A percentile compares a stretch with the other conserved stretches of the same genome.
phyloP scores from a whole-genome alignment of 139 green algal species.

The Closterium sp. region DNA sequence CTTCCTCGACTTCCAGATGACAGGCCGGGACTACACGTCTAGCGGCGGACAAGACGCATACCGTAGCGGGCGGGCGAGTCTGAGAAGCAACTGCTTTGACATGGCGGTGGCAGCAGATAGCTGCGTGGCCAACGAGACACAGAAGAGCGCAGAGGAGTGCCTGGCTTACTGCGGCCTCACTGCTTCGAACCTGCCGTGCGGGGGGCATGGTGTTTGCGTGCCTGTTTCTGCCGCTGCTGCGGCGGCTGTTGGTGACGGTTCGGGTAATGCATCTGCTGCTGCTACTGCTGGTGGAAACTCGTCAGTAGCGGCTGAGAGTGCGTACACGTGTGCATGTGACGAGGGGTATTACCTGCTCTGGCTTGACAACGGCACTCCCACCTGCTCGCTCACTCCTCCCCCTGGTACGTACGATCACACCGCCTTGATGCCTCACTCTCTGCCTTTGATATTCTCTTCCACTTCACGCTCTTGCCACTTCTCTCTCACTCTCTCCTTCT shows the following conservation, averaged over 20 bases:
- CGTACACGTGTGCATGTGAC: background rate
- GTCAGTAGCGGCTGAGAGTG: background rate
- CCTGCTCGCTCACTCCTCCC: background rate
- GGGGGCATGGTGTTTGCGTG: background rate
- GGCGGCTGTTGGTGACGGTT: background rate
- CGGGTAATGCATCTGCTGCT: background rate
- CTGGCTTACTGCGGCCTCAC: background rate
- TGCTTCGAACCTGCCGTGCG: background rate
- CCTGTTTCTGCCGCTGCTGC: background rate
- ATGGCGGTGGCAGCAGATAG: background rate
- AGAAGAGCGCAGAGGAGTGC: background rate
- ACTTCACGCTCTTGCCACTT: background rate
- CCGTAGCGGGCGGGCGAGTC: background rate
- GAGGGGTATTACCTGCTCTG: background rate
- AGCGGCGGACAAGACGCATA: background rate
- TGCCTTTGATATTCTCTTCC: background rate
- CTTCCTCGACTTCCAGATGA: background rate
- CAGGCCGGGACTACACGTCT: background rate
- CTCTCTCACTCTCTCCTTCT: too few relatives aligned
- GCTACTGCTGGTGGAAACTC: background rate
- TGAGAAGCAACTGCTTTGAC: background rate
- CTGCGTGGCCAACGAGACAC: background rate
- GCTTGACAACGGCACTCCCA: background rate
- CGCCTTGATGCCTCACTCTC: background rate
- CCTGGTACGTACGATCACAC: background rate